Evolutionary conservation across 768 basidiomycete genomes (phyloP).

Genomic region (Tylopilus rubrobrunneus): DNA sequence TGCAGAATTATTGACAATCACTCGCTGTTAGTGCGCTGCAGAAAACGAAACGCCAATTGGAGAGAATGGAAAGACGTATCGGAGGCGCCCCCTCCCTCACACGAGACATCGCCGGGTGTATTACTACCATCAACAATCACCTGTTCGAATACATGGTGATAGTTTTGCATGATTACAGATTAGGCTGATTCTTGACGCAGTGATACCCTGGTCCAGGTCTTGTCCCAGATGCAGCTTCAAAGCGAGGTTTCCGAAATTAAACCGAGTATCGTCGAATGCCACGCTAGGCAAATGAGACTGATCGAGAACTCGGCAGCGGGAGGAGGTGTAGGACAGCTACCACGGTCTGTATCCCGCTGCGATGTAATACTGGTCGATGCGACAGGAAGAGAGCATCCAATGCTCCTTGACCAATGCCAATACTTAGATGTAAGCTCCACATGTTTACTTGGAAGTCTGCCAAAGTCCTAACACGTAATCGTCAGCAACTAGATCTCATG

Average conservation of each 20-base stretch:
- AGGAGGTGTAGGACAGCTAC: background rate
- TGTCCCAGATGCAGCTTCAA: background rate
- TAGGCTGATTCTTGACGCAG: too few species aligned
- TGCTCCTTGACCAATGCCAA: slow-evolving; percentile 5
- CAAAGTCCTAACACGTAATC: too few species aligned
- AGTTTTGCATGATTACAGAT: background rate
- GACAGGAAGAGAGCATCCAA: background rate
- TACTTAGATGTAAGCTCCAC: too few species aligned
- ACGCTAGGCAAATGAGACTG: background rate
- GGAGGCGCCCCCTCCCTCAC: background rate
- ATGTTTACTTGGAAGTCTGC: too few species aligned
- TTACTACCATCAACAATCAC: background rate
- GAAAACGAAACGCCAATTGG: background rate
- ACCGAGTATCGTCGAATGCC: background rate
- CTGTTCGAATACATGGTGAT: slow-evolving; percentile 6
- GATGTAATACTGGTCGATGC: slow-evolving; percentile 1
- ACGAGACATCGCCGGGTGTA: background rate
- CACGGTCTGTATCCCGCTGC: background rate
- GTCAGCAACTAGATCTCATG: slow-evolving; percentile 3
- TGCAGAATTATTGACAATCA: too few species aligned
- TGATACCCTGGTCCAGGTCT: too few species aligned
- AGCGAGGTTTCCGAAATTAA: background rate
- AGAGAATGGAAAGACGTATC: background rate
- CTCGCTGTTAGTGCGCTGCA: too few species aligned
- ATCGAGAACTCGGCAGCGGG: background rate